Evolutionary conservation across 2,329 filamentous ascomycete genomes (phyloP).

Genomic region (Hypocrella siamensis): DNA sequence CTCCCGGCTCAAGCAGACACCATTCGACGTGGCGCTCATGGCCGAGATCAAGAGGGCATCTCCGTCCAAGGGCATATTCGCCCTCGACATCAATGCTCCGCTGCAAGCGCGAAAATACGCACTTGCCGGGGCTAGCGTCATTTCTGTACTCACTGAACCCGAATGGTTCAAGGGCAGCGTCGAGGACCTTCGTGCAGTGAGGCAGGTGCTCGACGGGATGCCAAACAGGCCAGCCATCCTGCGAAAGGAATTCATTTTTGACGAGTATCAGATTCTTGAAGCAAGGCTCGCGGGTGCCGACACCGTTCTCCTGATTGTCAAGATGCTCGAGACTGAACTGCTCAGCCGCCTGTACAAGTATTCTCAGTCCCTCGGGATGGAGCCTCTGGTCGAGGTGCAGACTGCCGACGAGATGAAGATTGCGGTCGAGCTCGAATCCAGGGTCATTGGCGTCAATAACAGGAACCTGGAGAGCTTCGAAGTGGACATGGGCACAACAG

Average conservation of each 20-base stretch:
- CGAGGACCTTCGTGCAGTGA: constrained; percentile 76
- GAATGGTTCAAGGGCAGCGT: constrained; percentile 99
- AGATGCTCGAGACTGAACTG: constrained; percentile 73
- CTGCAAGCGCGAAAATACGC: constrained; percentile 86
- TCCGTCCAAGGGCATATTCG: constrained; percentile 90
- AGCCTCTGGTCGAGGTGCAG: constrained; percentile 93
- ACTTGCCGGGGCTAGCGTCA: constrained; percentile 84
- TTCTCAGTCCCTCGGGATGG: constrained; percentile 84
- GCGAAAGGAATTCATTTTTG: constrained; percentile 94
- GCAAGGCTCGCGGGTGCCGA: constrained; percentile 85
- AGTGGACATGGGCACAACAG: constrained; percentile 86
- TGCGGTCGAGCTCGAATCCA: constrained; percentile 71
- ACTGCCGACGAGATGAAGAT: constrained; percentile 83
- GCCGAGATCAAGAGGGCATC: constrained; percentile 96
- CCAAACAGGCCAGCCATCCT: constrained; percentile 82
- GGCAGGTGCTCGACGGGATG: constrained; percentile 80
- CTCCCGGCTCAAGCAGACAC: constrained; percentile 61
- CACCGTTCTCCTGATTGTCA: constrained; percentile 89
- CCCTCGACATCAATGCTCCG: constrained; percentile 72
- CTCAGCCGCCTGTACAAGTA: constrained; percentile 74
- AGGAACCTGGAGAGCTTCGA: constrained; percentile 93
- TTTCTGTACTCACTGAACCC: constrained; percentile 95
- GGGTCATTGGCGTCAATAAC: constrained; percentile 96
- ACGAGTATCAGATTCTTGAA: constrained; percentile 96
- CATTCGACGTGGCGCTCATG: constrained; percentile 84